A percentile compares a stretch with the other conserved stretches of the same genome.
Conservation (phyloP, 495 filamentous ascomycete genomes). For the Penicillium alfredii region DNA sequence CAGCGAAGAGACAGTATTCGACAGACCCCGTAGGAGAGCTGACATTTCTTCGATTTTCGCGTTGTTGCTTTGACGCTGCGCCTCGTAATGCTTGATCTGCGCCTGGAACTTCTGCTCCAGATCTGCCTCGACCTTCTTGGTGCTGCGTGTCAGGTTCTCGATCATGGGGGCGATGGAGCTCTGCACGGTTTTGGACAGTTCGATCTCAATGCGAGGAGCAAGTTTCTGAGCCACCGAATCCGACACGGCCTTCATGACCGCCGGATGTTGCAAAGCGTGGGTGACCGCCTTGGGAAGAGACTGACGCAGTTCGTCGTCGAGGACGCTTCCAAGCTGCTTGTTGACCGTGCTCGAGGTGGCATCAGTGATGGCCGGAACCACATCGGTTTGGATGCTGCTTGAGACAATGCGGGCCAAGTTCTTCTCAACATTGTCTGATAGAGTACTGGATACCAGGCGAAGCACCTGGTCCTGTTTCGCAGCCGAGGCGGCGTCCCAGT, state of each 20-base stretch:
- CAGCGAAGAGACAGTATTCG: constrained; percentile 67
- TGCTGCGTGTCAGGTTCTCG: constrained; percentile 51
- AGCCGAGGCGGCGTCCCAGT: constrained; percentile 56
- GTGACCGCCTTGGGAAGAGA: constrained; percentile 50
- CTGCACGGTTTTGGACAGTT: constrained; percentile 56
- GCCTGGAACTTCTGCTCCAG: constrained; percentile 60
- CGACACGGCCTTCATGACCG: constrained; percentile 61
- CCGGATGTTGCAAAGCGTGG: constrained; percentile 61
- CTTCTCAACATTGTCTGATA: constrained; percentile 85
- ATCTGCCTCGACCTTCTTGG: constrained; percentile 55
- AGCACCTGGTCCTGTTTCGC: constrained; percentile 76
- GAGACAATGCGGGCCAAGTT: constrained; percentile 66
- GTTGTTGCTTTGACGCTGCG: constrained; percentile 62
- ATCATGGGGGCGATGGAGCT: constrained; percentile 59
- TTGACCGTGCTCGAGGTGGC: constrained; percentile 49
- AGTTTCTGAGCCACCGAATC: constrained; percentile 64
- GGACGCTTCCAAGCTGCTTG: constrained; percentile 51
- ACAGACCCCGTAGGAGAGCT: constrained; percentile 60
- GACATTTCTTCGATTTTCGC: constrained; percentile 81
- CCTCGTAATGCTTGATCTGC: constrained; percentile 59
- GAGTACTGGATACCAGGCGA: constrained; percentile 76
- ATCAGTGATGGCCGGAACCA: constrained; percentile 54
- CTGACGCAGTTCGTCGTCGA: constrained; percentile 49
- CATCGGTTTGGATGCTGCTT: constrained; percentile 56
- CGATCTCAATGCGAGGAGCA: constrained; percentile 58